These are phyloP conservation scores for Cunninghamia lanceolata DNA, from an alignment of 75 land plant species.

Conservation along the genomic window DNA sequence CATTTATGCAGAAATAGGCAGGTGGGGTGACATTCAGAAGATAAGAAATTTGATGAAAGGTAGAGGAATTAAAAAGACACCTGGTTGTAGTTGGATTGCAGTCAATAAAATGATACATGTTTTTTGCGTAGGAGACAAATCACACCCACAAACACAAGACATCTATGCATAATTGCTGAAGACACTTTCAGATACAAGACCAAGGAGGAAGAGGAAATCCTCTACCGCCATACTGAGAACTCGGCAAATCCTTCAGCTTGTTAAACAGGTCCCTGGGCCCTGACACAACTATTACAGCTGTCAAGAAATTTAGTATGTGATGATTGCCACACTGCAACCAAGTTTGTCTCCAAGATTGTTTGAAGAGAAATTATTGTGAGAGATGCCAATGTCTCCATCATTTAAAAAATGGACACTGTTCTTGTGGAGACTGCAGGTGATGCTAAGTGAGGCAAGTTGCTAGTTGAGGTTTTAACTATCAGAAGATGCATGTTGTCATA, in stretches of 20 bases:
- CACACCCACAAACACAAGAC: neutral
- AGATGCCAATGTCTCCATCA: neutral
- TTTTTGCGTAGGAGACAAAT: neutral
- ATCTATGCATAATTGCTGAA: neutral
- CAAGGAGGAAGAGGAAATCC: neutral
- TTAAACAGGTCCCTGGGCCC: neutral
- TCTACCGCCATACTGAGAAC: neutral
- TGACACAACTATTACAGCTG: too few species aligned
- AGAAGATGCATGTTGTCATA: neutral
- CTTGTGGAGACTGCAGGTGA: neutral
- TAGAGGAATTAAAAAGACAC: slow-evolving; percentile 13
- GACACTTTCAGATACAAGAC: neutral
- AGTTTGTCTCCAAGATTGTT: neutral
- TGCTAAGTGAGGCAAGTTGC: neutral
- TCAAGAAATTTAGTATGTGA: neutral
- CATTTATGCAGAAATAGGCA: slow-evolving; percentile 1
- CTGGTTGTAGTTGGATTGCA: slow-evolving; percentile 14
- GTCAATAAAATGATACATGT: neutral
- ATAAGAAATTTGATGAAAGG: slow-evolving; percentile 10
- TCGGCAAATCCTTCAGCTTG: neutral
- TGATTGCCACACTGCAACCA: neutral
- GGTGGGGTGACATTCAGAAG: slow-evolving; percentile 11
- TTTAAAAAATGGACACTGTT: neutral
- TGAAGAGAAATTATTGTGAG: neutral
- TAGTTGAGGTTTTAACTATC: neutral